Conservation (phyloP, 345 rosid species). For the Arabidopsis suecica region DNA sequence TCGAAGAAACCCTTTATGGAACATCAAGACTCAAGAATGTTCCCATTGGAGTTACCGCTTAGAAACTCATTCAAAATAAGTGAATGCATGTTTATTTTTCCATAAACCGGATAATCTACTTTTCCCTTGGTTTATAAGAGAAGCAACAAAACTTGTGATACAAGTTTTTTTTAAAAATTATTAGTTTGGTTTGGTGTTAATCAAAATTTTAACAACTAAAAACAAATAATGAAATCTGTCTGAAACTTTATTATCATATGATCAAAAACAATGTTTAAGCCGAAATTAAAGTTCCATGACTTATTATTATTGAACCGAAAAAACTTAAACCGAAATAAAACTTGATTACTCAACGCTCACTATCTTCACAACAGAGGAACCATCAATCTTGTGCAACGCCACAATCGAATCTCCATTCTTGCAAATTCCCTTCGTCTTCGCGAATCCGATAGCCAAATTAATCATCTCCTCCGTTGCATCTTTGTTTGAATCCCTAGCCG, state of each 20-base stretch:
- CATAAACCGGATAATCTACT: slow-evolving; percentile 32
- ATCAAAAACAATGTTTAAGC: not conserved
- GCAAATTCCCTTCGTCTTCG: slow-evolving; percentile 60
- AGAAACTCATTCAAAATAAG: slow-evolving; percentile 8
- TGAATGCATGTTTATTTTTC: slow-evolving; percentile 12
- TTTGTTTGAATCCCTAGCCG: slow-evolving; percentile 1
- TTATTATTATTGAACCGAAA: not conserved
- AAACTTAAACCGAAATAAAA: too few relatives aligned
- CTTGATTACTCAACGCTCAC: not conserved
- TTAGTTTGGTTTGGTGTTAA: too few relatives aligned
- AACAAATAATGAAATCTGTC: too few relatives aligned
- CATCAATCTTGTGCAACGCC: slow-evolving; percentile 36
- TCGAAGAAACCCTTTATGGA: slow-evolving; percentile 90
- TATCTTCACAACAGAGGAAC: slow-evolving; percentile 21
- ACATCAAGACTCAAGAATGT: slow-evolving; percentile 80
- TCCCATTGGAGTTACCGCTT: slow-evolving; percentile 72
- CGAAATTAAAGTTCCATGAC: not conserved
- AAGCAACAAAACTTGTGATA: slow-evolving; percentile 28
- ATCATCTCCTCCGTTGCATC: slow-evolving; percentile 61
- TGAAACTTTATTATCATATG: too few relatives aligned
- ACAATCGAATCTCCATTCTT: slow-evolving; percentile 65
- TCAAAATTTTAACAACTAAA: too few relatives aligned
- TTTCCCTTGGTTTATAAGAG: slow-evolving; percentile 24
- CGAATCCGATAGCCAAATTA: slow-evolving; percentile 64
- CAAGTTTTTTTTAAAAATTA: too few relatives aligned